phyloP scores from a whole-genome alignment of 768 basidiomycete species.

The Rhodotorula diobovata region DNA sequence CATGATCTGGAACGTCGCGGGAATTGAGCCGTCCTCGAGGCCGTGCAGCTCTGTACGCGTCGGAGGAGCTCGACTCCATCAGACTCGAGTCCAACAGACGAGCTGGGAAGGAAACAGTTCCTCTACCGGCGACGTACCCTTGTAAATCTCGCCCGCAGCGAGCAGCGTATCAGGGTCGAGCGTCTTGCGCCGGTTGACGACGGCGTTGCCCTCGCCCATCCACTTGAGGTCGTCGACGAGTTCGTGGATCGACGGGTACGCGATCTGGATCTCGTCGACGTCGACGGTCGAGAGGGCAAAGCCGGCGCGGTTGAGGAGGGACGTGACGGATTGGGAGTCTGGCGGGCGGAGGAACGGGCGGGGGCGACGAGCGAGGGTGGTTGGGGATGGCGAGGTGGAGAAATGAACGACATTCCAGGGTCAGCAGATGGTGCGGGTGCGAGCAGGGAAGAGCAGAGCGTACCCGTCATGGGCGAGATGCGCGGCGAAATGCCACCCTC shows the following conservation, averaged over 20 bases:
- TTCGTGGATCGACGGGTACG: constrained; percentile 94
- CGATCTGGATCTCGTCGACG: constrained; percentile 82
- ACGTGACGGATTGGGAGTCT: constrained; percentile 92
- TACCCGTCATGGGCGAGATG: constrained; percentile 95
- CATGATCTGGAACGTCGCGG: constrained; percentile 94
- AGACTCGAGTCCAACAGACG: not conserved
- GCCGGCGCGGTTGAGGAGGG: constrained; percentile 83
- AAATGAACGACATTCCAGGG: not conserved
- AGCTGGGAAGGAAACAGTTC: too few relatives aligned
- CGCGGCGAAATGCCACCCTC: constrained; percentile 96
- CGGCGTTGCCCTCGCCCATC: constrained; percentile 95
- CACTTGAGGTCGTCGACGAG: constrained; percentile 84
- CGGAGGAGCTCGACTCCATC: not conserved
- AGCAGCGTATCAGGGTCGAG: constrained; percentile 74
- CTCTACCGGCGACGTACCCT: constrained; percentile 57
- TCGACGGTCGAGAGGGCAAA: constrained; percentile 93
- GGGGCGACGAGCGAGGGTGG: not conserved
- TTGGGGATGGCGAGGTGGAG: not conserved
- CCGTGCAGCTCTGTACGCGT: constrained; percentile 68
- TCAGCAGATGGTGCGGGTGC: too few relatives aligned
- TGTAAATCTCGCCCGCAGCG: constrained; percentile 89
- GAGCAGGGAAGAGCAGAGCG: constrained; percentile 20
- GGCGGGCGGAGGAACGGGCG: not conserved
- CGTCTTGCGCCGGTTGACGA: constrained; percentile 75
- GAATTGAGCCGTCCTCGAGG: constrained; percentile 71